These are phyloP conservation scores for Amphirosellinia nigrospora DNA, from an alignment of 495 filamentous ascomycete species.

Conservation along the genomic window DNA sequence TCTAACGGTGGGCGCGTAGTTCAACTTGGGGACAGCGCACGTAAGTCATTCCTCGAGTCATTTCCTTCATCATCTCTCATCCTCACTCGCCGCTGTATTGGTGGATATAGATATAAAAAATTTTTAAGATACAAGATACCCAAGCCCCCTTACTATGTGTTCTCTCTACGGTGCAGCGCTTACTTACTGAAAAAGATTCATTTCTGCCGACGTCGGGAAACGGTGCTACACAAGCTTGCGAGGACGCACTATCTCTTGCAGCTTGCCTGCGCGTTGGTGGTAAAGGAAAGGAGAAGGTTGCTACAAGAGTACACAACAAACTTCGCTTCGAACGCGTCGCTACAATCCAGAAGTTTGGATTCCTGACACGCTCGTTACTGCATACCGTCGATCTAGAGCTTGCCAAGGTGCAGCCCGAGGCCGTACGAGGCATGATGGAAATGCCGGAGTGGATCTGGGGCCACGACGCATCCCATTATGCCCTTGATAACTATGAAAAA, in stretches of 20 bases:
- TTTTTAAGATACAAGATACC: neutral
- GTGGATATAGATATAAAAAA: neutral
- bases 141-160: neutral
- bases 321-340: constrained; percentile 16
- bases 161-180: neutral
- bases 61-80: neutral
- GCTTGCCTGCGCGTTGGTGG: constrained; percentile 61
- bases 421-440: neutral
- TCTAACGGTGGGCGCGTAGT: constrained; percentile 59
- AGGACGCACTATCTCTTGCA: constrained; percentile 67
- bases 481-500: neutral
- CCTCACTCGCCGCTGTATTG: neutral
- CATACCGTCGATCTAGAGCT: neutral
- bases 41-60: constrained; percentile 50
- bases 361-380: neutral
- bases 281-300: constrained; percentile 7
- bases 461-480: neutral
- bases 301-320: constrained; percentile 7
- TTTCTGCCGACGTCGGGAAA: constrained; percentile 62
- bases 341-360: constrained; percentile 14
- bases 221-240: constrained; percentile 69
- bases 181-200: neutral
- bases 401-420: neutral
- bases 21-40: constrained; percentile 67
- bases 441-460: constrained; percentile 11